Evolutionary conservation across 805 yeast genomes (phyloP), one percentile per base, ranked within the genome.

Genomic region (Teunomyces tritomae): DNA sequence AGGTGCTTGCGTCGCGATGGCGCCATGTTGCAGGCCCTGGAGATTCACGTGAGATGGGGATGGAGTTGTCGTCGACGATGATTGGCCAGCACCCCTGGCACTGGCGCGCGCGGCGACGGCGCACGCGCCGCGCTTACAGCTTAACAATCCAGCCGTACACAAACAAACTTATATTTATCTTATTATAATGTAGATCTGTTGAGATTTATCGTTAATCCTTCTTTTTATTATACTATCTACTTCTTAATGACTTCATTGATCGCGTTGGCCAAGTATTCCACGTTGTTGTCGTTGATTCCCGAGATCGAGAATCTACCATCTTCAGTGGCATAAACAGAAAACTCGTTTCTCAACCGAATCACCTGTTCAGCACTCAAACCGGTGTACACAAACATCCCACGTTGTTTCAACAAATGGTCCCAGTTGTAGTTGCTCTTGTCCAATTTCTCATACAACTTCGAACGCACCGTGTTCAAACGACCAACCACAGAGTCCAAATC

Each of bases 331-430:
- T 92, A 92, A 34, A 92, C 85, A 13, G 88, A 82, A 68, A 73
- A 84, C 65, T 88, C 83, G 44, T 78, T 74, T 64, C 87, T 85
- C 60, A 92, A 76, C 52, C 75, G 70, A 49, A 80, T 74, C 43
- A 89, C 92, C 70, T 90, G 96, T 43, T 79, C 82, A 39, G 80
- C 73, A 28, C 69, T 64, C 52, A 92, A 77, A 6, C 97, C 96
- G 30, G 97, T 91, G 75, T 79, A 92, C 59, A 92, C 88, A 71
- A 92, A 92, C 98, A 92, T 92, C 58, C 99, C 99, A 65, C 92
- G 86, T 70, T 92, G 98, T 62, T 84, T 79, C 48, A 87, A 74
- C 59, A 92, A 77, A 63, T 88, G 96, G 46, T 85, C 85, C 98
- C 98, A 92, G 65, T 82, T 76, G 57, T 85, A 77, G 62, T 70